Evolutionary conservation across 495 filamentous ascomycete genomes (phyloP).

Genomic region (Peziza echinospora): DNA sequence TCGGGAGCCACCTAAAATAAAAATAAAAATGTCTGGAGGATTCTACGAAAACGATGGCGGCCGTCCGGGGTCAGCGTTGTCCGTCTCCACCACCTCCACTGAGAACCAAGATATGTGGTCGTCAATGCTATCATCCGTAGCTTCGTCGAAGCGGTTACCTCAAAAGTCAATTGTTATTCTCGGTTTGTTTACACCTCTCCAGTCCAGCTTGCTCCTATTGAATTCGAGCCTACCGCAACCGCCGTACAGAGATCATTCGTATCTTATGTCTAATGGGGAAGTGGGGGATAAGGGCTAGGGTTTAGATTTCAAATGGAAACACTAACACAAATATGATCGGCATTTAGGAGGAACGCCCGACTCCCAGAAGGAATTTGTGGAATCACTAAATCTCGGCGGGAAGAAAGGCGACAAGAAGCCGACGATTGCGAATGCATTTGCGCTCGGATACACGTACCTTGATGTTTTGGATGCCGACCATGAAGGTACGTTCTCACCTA

Average conservation of each 20-base stretch:
- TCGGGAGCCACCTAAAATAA: too few relatives aligned
- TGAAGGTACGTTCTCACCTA: constrained; percentile 38
- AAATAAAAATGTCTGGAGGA: too few relatives aligned
- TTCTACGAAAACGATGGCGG: constrained; percentile 11
- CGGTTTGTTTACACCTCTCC: constrained; percentile 44
- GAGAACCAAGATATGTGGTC: constrained; percentile 89
- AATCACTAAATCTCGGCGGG: constrained; percentile 38
- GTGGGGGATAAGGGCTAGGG: constrained; percentile 4
- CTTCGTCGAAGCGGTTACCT: constrained; percentile 71
- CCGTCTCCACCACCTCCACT: constrained; percentile 27
- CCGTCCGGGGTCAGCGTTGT: constrained; percentile 24
- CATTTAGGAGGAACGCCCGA: constrained; percentile 79
- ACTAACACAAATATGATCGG: too few relatives aligned
- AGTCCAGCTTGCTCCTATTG: too few relatives aligned
- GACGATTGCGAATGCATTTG: constrained; percentile 79
- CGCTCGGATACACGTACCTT: constrained; percentile 84
- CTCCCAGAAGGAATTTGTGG: constrained; percentile 74
- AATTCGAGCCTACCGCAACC: too few relatives aligned
- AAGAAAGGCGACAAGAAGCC: constrained; percentile 42
- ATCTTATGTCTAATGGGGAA: constrained; percentile 3
- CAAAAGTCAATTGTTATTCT: constrained; percentile 82
- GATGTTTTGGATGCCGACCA: constrained; percentile 89
- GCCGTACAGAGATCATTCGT: too few relatives aligned
- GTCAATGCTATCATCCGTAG: constrained; percentile 73
- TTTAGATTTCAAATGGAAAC: constrained; percentile 4